Evolutionary conservation across 2,329 filamentous ascomycete species (phyloP), one percentile per base, ranked within the genome.

Genomic region (Ceratocystis albifundus): DNA sequence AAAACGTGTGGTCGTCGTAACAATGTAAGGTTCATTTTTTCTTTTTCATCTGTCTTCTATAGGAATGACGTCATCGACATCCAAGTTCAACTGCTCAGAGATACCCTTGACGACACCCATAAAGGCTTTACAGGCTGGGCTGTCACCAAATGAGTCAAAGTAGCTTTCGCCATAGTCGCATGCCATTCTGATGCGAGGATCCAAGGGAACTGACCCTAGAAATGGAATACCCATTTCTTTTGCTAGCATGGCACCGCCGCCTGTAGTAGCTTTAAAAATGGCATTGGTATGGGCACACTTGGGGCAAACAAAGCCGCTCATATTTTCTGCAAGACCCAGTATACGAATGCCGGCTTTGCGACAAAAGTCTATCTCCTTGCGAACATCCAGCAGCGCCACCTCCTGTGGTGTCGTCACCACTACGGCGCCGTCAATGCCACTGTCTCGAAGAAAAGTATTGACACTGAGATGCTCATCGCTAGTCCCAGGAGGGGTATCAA

Each of bases 151-250:
- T 28, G 86, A 87, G 73, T 97, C 92, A 73, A 97, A 89, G 76
- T 95, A 99, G 76, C 91, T 96, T 82, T 99, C 94, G 4, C 95
- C 94, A 75, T 89, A 96, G 75, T 99, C 94, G 73, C 93, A 96
- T 2, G 92, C 88, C 89, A 96, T 95, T 7, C 94, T 89, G 70
- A 99, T 96, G 69, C 93, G 81, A 2, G 94, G 93, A 73, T 99
- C 94, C 64, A 99, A 77, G 46, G 94, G 94, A 12, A 99, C 92
- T 12, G 88, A 83, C 0, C 94, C 94, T 30, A 99, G 76, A 74
- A 96, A 99, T 0, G 89, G 89, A 15, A 99, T 88, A 1, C 82
- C 84, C 81, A 93, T 90, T 75, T 97, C 93, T 74, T 88, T 81
- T 1, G 94, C 93, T 70, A 99, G 76, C 53, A 83, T 85, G 66